Conservation (phyloP, 2,329 filamentous ascomycete species). For the Apiospora sp. region DNA sequence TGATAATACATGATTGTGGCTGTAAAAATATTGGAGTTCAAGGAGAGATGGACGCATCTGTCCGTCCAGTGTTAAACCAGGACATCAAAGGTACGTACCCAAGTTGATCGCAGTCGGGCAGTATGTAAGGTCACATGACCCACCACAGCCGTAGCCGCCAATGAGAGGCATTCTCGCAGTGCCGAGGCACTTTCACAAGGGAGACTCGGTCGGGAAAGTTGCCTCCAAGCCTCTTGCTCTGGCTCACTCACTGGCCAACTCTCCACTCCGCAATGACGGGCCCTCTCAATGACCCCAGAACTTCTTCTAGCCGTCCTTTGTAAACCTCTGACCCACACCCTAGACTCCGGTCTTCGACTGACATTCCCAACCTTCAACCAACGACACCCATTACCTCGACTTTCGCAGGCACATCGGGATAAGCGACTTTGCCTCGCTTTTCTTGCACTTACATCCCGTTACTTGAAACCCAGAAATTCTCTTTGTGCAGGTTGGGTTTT, state of each 20-base stretch:
- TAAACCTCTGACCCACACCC: conserved; percentile 8
- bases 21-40: background rate
- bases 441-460: background rate
- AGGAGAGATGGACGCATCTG: background rate
- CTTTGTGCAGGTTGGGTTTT: background rate
- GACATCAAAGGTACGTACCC: background rate
- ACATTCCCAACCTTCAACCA: conserved; percentile 10
- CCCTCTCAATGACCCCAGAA: conserved; percentile 5
- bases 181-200: conserved; percentile 21
- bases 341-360: background rate
- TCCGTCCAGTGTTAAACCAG: background rate
- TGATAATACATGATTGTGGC: background rate
- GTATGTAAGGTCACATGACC: background rate
- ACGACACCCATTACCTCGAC: background rate
- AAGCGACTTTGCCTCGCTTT: background rate
- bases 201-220: conserved; percentile 11
- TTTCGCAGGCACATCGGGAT: background rate
- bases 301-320: background rate
- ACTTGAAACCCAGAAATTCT: background rate
- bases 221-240: background rate
- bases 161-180: background rate
- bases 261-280: conserved; percentile 1
- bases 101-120: background rate
- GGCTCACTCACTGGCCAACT: background rate
- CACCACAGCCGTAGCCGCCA: background rate